Conservation (phyloP, 2,329 filamentous ascomycete species). For the Cordyceps tenuipes region DNA sequence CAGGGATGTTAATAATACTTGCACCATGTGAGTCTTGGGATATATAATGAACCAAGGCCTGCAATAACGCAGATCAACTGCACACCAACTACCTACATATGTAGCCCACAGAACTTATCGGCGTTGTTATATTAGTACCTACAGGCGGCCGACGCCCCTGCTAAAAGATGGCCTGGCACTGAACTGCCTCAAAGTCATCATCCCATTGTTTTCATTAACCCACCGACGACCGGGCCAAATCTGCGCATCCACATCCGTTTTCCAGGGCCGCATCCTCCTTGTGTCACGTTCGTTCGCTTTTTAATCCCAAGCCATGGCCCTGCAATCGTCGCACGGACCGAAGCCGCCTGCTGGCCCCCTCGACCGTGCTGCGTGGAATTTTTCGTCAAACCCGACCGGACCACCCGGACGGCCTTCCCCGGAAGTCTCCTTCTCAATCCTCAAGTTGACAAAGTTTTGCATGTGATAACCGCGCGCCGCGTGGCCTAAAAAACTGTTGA, state of each 20-base stretch:
- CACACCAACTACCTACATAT: neutral
- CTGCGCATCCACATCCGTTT: neutral
- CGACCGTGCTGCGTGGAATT: neutral
- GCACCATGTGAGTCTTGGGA: neutral
- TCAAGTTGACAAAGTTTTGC: neutral
- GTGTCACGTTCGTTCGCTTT: too few species aligned
- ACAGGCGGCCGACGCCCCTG: too few species aligned
- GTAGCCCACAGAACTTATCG: neutral
- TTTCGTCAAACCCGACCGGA: neutral
- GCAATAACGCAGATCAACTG: neutral
- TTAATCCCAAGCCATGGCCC: too few species aligned
- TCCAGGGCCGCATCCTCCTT: too few species aligned
- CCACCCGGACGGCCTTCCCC: neutral
- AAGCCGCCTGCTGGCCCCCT: too few species aligned
- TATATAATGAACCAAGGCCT: neutral
- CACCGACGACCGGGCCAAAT: neutral
- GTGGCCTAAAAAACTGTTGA: neutral
- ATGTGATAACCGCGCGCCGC: neutral
- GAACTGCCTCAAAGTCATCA: neutral
- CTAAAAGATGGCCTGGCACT: too few species aligned
- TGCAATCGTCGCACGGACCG: neutral
- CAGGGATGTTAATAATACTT: neutral
- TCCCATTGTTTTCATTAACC: neutral
- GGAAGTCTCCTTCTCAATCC: neutral
- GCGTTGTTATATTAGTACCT: too few species aligned